These are phyloP conservation scores for Echinosophora koreensis DNA, from an alignment of 306 rosid species.

Conservation along the genomic window DNA sequence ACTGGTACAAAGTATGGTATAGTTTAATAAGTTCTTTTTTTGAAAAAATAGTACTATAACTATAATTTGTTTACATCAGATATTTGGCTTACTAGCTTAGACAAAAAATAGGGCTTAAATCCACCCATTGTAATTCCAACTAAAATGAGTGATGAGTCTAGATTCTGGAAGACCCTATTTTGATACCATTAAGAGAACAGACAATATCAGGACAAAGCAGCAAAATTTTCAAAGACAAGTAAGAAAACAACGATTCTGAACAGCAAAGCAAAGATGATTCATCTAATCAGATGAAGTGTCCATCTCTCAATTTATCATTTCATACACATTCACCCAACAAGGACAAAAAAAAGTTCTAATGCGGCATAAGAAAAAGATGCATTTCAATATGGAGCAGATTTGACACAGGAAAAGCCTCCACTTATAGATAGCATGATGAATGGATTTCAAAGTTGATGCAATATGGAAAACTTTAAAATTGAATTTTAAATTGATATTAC, in stretches of 20 bases:
- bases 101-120: background rate
- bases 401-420: constrained; percentile 11
- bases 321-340: background rate
- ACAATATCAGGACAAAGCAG: background rate
- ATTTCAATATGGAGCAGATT: background rate
- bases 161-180: background rate
- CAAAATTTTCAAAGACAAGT: background rate
- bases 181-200: constrained; percentile 14
- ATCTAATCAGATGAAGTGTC: constrained; percentile 21
- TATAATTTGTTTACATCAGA: background rate
- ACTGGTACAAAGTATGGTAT: too few relatives aligned
- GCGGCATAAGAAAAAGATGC: constrained; percentile 1
- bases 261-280: constrained; percentile 15
- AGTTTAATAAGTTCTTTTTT: too few relatives aligned
- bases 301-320: constrained; percentile 20
- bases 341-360: background rate
- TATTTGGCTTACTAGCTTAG: background rate
- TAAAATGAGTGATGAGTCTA: background rate
- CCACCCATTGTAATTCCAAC: background rate
- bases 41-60: too few relatives aligned
- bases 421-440: background rate
- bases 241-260: background rate
- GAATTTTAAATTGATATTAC: constrained; percentile 54
- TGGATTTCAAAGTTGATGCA: background rate
- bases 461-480: background rate